Percentiles rank a stretch among this genome's conserved stretches.
Evolutionary conservation across 2,329 filamentous ascomycete genomes (phyloP).

Genomic region (Periglandula ipomoeae): DNA sequence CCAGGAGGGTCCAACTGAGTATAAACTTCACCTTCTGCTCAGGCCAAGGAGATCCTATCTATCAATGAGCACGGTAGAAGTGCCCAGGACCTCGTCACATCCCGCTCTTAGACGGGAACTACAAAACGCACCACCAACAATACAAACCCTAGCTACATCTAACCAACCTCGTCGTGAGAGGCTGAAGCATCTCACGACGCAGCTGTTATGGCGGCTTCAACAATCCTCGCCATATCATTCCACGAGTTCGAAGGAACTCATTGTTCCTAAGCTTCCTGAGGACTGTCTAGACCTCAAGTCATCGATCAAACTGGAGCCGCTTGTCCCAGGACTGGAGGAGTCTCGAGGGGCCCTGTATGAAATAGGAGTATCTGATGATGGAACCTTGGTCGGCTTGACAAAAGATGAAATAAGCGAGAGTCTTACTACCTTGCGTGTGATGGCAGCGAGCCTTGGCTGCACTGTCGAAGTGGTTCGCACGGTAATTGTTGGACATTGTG

Average conservation of each 20-base stretch:
- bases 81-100: conserved; percentile 1
- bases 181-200: conserved; percentile 85
- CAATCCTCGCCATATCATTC: conserved; percentile 90
- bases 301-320: conserved; percentile 41
- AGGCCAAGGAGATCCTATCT: conserved; percentile 67
- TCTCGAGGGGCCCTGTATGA: conserved; percentile 91
- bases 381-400: conserved; percentile 77
- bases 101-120: conserved; percentile 4
- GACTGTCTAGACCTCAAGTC: conserved; percentile 37
- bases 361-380: conserved; percentile 92
- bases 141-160: conserved; percentile 33
- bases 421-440: conserved; percentile 71
- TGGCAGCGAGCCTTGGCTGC: conserved; percentile 90
- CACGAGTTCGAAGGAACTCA: conserved; percentile 63
- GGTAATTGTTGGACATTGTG: conserved; percentile 77
- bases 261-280: conserved; percentile 68
- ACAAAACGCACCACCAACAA: conserved; percentile 9
- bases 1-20: conserved; percentile 89
- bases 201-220: conserved; percentile 87
- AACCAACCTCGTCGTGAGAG: conserved; percentile 71
- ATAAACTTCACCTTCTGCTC: conserved; percentile 86
- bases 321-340: conserved; percentile 77
- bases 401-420: conserved; percentile 91
- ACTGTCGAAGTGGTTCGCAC: conserved; percentile 71
- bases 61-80: conserved; percentile 52